A percentile compares a stretch with the other conserved stretches of the same genome.
Evolutionary conservation across 805 yeast species (phyloP).

Genomic region (Candida verbasci): DNA sequence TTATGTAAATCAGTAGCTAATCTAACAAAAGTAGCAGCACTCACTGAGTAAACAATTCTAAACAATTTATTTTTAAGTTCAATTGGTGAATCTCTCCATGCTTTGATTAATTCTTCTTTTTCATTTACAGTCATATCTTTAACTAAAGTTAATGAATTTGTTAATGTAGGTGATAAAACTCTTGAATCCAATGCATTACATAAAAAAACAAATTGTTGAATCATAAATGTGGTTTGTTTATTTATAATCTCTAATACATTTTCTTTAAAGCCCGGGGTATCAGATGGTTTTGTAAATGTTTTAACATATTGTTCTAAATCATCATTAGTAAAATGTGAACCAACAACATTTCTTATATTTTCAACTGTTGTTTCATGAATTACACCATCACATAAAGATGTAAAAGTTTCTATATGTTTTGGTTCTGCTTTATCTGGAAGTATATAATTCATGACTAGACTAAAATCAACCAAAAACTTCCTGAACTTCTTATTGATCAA

Average conservation of each 20-base stretch:
- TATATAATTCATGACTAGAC: slow-evolving; percentile 3
- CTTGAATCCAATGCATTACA: slow-evolving; percentile 25
- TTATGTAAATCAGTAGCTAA: slow-evolving; percentile 30
- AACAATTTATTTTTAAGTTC: slow-evolving; percentile 30
- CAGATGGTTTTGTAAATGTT: slow-evolving; percentile 24
- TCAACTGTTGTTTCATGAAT: slow-evolving; percentile 29
- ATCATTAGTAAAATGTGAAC: slow-evolving; percentile 20
- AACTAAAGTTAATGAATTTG: slow-evolving; percentile 28
- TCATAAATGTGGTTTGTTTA: slow-evolving; percentile 12
- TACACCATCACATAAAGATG: slow-evolving; percentile 30
- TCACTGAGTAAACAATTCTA: slow-evolving; percentile 22
- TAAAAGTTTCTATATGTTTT: slow-evolving; percentile 23
- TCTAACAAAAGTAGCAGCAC: slow-evolving; percentile 21
- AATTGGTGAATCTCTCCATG: slow-evolving; percentile 42
- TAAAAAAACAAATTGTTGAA: slow-evolving; percentile 19
- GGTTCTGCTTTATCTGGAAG: slow-evolving; percentile 11
- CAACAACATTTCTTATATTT: slow-evolving; percentile 19
- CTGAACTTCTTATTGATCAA: no score
- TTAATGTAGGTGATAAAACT: slow-evolving; percentile 26
- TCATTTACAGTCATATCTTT: slow-evolving; percentile 35
- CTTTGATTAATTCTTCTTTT: slow-evolving; percentile 24
- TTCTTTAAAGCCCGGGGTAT: slow-evolving; percentile 22
- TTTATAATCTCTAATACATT: slow-evolving; percentile 12
- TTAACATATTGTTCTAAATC: slow-evolving; percentile 27
- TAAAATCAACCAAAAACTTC: no score